Evolutionary conservation across 371 early-diverging fungal genomes (phyloP).

Genomic region (Encephalitozoon romaleae): DNA sequence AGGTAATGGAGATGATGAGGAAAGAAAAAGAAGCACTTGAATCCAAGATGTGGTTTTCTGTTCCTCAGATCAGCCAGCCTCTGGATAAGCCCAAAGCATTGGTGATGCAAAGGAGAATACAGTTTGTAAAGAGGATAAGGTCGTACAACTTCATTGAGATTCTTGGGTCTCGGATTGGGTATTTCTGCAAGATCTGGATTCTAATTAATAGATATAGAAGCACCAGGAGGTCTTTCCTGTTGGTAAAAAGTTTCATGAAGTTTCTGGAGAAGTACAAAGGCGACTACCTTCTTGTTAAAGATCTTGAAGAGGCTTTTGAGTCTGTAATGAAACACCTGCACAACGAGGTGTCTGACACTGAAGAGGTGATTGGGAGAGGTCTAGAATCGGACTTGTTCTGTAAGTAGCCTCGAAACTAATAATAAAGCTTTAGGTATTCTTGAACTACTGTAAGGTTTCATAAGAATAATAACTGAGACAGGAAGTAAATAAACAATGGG

Average conservation of each 20-base stretch:
- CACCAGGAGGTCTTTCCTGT: not conserved
- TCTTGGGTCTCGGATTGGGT: not conserved
- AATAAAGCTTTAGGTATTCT: not conserved
- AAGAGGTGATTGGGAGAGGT: not conserved
- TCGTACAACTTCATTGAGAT: constrained; percentile 20
- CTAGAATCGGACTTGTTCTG: not conserved
- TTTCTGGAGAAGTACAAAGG: not conserved
- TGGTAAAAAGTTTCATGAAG: not conserved
- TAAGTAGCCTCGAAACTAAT: not conserved
- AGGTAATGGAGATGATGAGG: not conserved
- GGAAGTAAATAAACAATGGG: constrained; percentile 6
- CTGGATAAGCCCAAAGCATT: not conserved
- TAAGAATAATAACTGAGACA: not conserved
- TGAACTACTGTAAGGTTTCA: not conserved
- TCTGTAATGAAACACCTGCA: not conserved
- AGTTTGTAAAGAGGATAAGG: constrained; percentile 18
- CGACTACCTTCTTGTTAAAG: not conserved
- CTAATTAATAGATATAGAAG: constrained; percentile 6
- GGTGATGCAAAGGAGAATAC: not conserved
- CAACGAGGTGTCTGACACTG: not conserved
- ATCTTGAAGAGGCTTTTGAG: not conserved
- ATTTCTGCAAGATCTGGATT: not conserved
- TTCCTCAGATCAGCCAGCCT: constrained; percentile 14
- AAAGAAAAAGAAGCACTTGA: constrained; percentile 12
- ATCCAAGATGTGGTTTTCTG: constrained; percentile 14